Conservation (phyloP, 129 eudicot species). For the Daucus carota region DNA sequence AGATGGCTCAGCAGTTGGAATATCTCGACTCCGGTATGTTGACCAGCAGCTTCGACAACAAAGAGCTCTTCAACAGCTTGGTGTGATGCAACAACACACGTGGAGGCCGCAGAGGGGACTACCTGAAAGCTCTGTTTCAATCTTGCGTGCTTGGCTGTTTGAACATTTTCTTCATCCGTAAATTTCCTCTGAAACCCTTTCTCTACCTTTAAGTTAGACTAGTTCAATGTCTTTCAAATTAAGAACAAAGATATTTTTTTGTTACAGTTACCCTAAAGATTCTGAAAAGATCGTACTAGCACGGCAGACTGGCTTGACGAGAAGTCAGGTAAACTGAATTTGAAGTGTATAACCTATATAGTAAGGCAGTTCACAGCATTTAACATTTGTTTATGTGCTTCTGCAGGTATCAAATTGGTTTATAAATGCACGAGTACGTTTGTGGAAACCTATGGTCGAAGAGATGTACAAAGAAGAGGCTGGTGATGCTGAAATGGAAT, state of each 20-base stretch:
- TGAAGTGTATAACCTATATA: not conserved
- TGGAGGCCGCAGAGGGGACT: slow-evolving; percentile 41
- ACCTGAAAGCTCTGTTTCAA: slow-evolving; percentile 35
- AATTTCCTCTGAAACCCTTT: slow-evolving; percentile 4
- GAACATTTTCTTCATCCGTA: slow-evolving; percentile 45
- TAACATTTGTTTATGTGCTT: not conserved
- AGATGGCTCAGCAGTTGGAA: slow-evolving; percentile 51
- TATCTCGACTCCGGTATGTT: slow-evolving; percentile 44
- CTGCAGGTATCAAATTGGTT: slow-evolving; percentile 42
- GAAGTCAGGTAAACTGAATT: slow-evolving; percentile 33
- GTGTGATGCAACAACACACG: slow-evolving; percentile 24
- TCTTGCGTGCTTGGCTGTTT: slow-evolving; percentile 38
- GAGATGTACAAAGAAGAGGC: slow-evolving; percentile 43
- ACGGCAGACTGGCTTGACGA: slow-evolving; percentile 38
- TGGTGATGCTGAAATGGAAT: slow-evolving; percentile 22
- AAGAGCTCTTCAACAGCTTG: slow-evolving; percentile 27
- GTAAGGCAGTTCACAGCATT: no score
- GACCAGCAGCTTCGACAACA: slow-evolving; percentile 30
- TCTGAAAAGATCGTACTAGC: slow-evolving; percentile 35
- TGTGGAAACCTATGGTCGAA: slow-evolving; percentile 48
- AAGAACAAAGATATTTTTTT: not conserved
- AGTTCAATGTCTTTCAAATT: not conserved
- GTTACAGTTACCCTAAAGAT: slow-evolving; percentile 36
- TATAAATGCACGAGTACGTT: slow-evolving; percentile 31
- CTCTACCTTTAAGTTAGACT: not conserved